These are phyloP conservation scores for Vitis rotundifolia DNA, from an alignment of 164 flowering plant species.

Conservation along the genomic window DNA sequence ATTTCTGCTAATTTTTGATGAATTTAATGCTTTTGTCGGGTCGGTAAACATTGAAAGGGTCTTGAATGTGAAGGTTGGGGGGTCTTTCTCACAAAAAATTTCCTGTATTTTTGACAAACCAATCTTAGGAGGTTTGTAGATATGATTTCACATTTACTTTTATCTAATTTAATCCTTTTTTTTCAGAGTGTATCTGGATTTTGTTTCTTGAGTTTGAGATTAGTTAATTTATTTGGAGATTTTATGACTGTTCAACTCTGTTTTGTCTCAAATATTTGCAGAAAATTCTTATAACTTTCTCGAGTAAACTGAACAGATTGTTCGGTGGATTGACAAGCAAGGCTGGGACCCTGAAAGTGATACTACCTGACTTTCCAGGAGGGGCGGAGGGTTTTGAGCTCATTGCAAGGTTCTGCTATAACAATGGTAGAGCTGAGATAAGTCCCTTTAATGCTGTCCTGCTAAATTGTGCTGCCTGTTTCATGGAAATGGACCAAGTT, in stretches of 20 bases:
- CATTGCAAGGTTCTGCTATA: slow-evolving; percentile 60
- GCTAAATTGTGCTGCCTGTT: slow-evolving; percentile 39
- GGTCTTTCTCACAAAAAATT: neutral
- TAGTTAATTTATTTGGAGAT: neutral
- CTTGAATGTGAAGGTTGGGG: neutral
- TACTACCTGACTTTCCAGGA: slow-evolving; percentile 62
- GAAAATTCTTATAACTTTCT: slow-evolving; percentile 44
- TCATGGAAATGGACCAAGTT: slow-evolving; percentile 52
- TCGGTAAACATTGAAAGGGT: neutral
- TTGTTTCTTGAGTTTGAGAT: neutral
- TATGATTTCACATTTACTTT: neutral
- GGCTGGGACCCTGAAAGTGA: slow-evolving; percentile 34
- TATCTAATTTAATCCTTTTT: neutral
- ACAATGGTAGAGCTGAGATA: slow-evolving; percentile 38
- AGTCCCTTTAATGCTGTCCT: slow-evolving; percentile 43
- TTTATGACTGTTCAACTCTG: neutral
- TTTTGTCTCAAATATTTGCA: slow-evolving; percentile 20
- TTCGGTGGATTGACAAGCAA: slow-evolving; percentile 22
- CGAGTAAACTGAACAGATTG: slow-evolving; percentile 41
- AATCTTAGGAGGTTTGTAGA: neutral
- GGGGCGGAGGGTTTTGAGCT: slow-evolving; percentile 69
- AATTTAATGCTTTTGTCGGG: slow-evolving; percentile 1
- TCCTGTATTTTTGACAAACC: neutral
- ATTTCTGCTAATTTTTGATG: neutral
- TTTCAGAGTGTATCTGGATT: neutral